Percentiles rank a stretch among this genome's conserved stretches.
Evolutionary conservation across 495 filamentous ascomycete species (phyloP).

Genomic region (Bryoglossum gracile): DNA sequence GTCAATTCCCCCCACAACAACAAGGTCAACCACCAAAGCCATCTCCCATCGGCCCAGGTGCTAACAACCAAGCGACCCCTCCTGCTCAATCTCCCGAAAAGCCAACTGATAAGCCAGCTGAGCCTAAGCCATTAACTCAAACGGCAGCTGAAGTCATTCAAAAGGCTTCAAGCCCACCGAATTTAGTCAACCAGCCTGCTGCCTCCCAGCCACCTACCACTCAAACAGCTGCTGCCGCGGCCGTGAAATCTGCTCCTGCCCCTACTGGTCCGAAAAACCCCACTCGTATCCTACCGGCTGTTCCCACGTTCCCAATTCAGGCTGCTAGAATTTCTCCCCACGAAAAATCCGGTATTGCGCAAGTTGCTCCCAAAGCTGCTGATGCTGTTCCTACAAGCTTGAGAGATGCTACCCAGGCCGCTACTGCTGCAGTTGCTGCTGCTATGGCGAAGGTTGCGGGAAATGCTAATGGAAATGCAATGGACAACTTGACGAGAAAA

Average conservation of each 20-base stretch:
- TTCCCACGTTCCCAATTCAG: constrained; percentile 40
- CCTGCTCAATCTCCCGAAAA: constrained; percentile 25
- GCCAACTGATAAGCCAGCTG: constrained; percentile 24
- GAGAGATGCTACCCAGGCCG: constrained; percentile 73
- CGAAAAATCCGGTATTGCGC: constrained; percentile 29
- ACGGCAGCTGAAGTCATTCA: constrained; percentile 21
- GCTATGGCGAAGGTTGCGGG: constrained; percentile 74
- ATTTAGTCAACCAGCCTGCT: constrained; percentile 45
- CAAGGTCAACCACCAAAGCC: constrained; percentile 38
- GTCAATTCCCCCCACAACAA: constrained; percentile 36
- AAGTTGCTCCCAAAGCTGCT: constrained; percentile 28
- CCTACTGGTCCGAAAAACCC: constrained; percentile 58
- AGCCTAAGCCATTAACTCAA: constrained; percentile 23
- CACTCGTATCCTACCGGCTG: constrained; percentile 65
- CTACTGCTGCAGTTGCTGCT: constrained; percentile 77
- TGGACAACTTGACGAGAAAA: constrained; percentile 76
- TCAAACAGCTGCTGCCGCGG: constrained; percentile 25
- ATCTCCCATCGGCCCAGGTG: constrained; percentile 47
- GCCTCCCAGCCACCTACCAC: constrained; percentile 33
- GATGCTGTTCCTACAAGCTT: constrained; percentile 28
- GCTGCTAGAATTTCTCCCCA: constrained; percentile 10
- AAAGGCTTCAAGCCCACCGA: constrained; percentile 44
- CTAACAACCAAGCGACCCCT: constrained; percentile 38
- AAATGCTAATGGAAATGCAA: constrained; percentile 41
- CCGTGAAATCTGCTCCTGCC: constrained; percentile 30